Base-by-base conservation (phyloP, 305 asterid species). In the Euphrasia arctica region DNA sequence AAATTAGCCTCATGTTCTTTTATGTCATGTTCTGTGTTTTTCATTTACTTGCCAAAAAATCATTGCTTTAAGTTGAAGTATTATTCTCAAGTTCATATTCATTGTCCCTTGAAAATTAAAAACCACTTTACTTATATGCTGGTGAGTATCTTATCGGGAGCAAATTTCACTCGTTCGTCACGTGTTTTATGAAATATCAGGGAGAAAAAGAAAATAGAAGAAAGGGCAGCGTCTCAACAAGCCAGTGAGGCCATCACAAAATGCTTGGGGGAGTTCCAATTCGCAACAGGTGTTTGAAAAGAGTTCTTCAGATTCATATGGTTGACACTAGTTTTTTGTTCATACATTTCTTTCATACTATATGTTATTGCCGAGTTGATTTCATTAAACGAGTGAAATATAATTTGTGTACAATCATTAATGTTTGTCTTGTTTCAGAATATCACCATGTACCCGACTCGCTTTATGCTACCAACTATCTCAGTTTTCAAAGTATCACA, bases 191-290 rank as follows among this genome's bases (percentile, higher is more conserved):
- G 43, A 39, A 64, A 64, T 70, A 65, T 72, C 70, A 76, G 80
- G 62, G 80, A 72, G 78, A 76, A 76, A 80, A 86, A 84, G 79
- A 88, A 88, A 64, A 75, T 77, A 63, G 89, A 77, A 70, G 96
- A 84, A 77, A 81, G 96, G 79, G 71, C 41, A 28, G 80, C 75
- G 59, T 49, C 85, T 43, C 96, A 85, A 70, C 86, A 85, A 77
- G 80, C 89, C 56, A 80, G 68, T n/a, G 91, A 84, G 65, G 89
- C 96, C 29, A 76, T 86, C 59, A 79, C 83, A 60, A 86, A 74
- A 59, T 78, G 66, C 71, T 39, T 62, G 72, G 82, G 79, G 15
- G 70, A 61, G 32, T 27, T 27, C 70, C 34, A 60, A 58, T 48
- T 72, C 12, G 54, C 62, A 10, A 29, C 12, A 48, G 55, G 59